Conservation (phyloP, 192 early-diverging fungal genomes). For the Coemansia sp. region DNA sequence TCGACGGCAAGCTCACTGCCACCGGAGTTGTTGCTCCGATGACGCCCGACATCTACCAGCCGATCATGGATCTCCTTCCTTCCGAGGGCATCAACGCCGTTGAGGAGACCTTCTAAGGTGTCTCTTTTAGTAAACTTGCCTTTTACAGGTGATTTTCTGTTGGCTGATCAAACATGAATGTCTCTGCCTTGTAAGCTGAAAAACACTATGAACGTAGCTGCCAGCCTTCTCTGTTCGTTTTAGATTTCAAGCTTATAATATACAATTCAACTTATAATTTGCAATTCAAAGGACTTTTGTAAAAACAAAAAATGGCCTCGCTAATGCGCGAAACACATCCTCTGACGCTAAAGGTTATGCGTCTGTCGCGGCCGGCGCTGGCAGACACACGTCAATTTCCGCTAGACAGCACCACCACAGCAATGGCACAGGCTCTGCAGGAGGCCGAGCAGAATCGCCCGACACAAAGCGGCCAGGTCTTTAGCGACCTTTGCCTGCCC, state of each 20-base stretch:
- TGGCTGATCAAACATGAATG: no score
- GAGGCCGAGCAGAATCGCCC: constrained; percentile 50
- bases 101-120: constrained; percentile 58
- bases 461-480: constrained; percentile 43
- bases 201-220: no score
- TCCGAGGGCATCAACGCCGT: constrained; percentile 86
- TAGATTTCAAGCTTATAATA: no score
- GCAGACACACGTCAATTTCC: constrained; percentile 54
- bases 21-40: constrained; percentile 93
- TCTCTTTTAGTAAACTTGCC: neutral
- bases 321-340: constrained; percentile 62
- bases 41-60: constrained; percentile 84
- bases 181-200: neutral
- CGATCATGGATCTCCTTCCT: constrained; percentile 84
- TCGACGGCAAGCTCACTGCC: constrained; percentile 78
- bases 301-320: constrained; percentile 28
- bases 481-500: constrained; percentile 39
- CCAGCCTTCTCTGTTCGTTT: no score
- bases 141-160: neutral
- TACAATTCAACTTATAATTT: no score
- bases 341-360: constrained; percentile 88
- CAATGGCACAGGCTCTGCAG: constrained; percentile 31
- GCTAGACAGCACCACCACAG: constrained; percentile 33
- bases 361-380: constrained; percentile 77
- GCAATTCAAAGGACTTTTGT: no score